phyloP scores from a whole-genome alignment of 2,329 filamentous ascomycete species.

The Ophiocordyceps camponoti-floridani region DNA sequence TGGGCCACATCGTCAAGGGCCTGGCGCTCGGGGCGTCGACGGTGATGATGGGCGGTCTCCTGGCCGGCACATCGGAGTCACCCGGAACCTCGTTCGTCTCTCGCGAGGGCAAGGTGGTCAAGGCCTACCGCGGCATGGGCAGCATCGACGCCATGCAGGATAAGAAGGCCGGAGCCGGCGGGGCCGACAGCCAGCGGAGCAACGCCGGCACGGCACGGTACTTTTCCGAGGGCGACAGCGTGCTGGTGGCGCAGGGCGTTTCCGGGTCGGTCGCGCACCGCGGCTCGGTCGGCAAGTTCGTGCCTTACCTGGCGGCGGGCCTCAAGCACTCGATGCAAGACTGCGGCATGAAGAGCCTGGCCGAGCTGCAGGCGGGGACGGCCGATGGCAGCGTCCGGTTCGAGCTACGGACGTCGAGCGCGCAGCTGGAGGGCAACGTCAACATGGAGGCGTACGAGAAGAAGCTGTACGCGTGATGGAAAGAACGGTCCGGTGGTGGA shows the following conservation, averaged over 20 bases:
- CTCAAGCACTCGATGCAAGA: constrained; percentile 97
- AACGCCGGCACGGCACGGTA: constrained; percentile 96
- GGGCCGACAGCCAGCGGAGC: constrained; percentile 56
- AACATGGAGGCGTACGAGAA: constrained; percentile 99
- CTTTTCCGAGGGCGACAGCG: constrained; percentile 90
- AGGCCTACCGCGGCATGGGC: constrained; percentile 98
- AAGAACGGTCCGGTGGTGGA: neutral
- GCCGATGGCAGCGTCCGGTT: constrained; percentile 64
- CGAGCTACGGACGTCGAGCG: constrained; percentile 84
- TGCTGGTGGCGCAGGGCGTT: constrained; percentile 93
- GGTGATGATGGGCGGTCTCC: constrained; percentile 97
- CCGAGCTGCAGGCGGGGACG: constrained; percentile 60
- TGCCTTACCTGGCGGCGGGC: constrained; percentile 88
- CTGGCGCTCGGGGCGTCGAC: constrained; percentile 85
- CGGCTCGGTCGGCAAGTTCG: constrained; percentile 79
- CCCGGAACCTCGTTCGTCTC: constrained; percentile 94
- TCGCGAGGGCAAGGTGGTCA: constrained; percentile 92
- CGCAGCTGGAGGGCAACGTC: constrained; percentile 90
- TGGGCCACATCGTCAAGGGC: constrained; percentile 98
- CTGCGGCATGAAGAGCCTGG: constrained; percentile 68
- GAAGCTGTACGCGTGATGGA: constrained; percentile 78
- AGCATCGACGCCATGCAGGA: constrained; percentile 99
- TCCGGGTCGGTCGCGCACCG: constrained; percentile 70
- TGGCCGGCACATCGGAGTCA: constrained; percentile 93
- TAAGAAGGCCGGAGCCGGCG: constrained; percentile 72